Evolutionary conservation across 768 basidiomycete species (phyloP), one percentile per base, ranked within the genome.

Genomic region (Tubosaeta brunneosetosa): DNA sequence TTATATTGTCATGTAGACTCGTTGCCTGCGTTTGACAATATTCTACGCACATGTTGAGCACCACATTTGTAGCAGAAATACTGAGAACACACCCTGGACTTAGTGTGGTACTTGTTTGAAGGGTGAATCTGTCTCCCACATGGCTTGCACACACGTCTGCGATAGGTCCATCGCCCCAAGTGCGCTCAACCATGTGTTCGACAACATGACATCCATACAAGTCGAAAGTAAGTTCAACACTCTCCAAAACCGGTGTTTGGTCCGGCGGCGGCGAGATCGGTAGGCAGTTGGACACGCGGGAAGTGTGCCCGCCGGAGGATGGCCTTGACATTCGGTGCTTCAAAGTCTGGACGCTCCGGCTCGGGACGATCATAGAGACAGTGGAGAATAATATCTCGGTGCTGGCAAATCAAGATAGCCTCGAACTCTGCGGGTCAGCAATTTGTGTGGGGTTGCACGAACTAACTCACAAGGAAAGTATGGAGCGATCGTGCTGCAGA

Each of bases 241-340:
- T 70, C 70, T 90, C 85, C 0, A 98, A 77, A 13, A 99, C 87
- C 33, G 90, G 71, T 1, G 77, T 77, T 68, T 97, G 97, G 66
- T 99, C 95, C 0, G n/a, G n/a, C n/a, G n/a, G 92, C 90, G 6
- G 85, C 91, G 27, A 98, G 84, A 64, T 98, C 97, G 12, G 94
- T 85, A 1, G 95, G 94, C 2, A 98, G 78, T 41, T 90, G 85
- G 16, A 98, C 76, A 9, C 94, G 88, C 1, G 91, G 91, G 74
- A 98, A 99, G 73, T 98, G 95, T 0, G 94, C 94, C 66, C 98
- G 94, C 1, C 98, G 78, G 1, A 98, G 78, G 85, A 95, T 95
- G 0, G 94, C 94, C 75, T 99, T 98, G 86, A 97, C 97, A 66
- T 95, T 86, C 0, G 95, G 97, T 14, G 90, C 88, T 63, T 94